Conservation (phyloP, 2,329 filamentous ascomycete species). For the Aspergillus pseudoviridinutans region DNA sequence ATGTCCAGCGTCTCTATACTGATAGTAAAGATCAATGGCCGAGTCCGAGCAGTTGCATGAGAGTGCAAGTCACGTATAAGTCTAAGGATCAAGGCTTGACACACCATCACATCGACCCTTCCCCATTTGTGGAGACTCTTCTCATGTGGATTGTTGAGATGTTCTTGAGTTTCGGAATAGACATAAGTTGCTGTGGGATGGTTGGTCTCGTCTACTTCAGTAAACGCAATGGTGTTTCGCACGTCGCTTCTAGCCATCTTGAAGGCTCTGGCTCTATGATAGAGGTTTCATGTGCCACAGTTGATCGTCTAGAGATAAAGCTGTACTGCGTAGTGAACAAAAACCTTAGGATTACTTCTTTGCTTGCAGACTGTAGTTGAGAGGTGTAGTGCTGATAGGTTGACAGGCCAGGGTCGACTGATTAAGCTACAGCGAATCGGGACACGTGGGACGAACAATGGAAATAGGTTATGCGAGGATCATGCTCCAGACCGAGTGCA, state of each 20-base stretch:
- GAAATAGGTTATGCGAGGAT: neutral
- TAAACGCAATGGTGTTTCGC: conserved; percentile 23
- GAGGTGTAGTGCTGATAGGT: neutral
- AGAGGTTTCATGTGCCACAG: neutral
- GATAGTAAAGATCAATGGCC: neutral
- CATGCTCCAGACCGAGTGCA: neutral
- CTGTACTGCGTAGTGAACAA: neutral
- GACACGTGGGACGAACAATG: neutral
- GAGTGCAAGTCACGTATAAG: neutral
- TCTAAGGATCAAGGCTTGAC: conserved; percentile 9
- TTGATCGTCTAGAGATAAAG: neutral
- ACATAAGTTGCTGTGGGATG: conserved; percentile 49
- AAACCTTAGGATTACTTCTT: neutral
- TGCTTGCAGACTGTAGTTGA: neutral
- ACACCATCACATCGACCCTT: conserved; percentile 45
- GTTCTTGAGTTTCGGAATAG: conserved; percentile 30
- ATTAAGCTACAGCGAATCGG: neutral
- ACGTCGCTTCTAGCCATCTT: conserved; percentile 12
- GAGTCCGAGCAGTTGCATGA: neutral
- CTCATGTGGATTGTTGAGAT: neutral
- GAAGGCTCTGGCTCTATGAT: neutral
- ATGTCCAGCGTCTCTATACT: neutral
- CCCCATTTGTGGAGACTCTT: conserved; percentile 16
- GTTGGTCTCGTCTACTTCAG: conserved; percentile 48
- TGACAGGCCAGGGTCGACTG: neutral